Conservation (phyloP, 1,284 basidiomycete species). For the Cerioporus squamosus region DNA sequence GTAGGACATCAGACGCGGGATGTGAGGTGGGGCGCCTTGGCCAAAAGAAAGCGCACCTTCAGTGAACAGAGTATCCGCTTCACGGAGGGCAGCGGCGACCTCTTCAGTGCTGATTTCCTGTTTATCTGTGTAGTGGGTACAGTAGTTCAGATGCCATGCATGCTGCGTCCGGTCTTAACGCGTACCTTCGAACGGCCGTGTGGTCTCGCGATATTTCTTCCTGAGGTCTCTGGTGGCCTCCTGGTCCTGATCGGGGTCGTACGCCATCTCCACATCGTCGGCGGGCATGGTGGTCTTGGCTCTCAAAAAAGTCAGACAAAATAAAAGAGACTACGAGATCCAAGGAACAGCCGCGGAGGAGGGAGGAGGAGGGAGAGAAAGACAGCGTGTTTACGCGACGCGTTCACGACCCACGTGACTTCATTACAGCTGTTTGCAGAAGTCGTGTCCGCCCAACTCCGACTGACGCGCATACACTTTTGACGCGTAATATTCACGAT, state of each 20-base stretch:
- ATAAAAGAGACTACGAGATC: background rate
- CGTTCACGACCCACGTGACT: conserved; percentile 1
- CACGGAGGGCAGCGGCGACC: conserved; percentile 55
- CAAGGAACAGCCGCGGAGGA: background rate
- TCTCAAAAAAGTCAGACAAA: background rate
- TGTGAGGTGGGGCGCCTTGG: background rate
- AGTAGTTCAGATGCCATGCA: conserved; percentile 23
- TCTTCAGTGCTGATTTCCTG: conserved; percentile 61
- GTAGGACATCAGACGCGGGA: background rate
- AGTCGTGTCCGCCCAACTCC: too few species aligned
- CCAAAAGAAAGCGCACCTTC: conserved; percentile 47
- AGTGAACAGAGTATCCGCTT: conserved; percentile 63
- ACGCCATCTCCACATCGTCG: conserved; percentile 34
- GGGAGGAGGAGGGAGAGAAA: background rate
- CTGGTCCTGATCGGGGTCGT: conserved; percentile 81
- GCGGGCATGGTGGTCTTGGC: conserved; percentile 1
- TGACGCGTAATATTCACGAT: too few species aligned
- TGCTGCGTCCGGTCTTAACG: background rate
- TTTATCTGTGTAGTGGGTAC: conserved; percentile 17
- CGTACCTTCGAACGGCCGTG: conserved; percentile 62
- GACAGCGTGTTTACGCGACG: background rate
- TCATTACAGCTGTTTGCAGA: too few species aligned
- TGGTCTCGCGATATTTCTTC: conserved; percentile 69
- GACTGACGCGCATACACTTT: too few species aligned
- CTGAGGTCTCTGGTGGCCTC: conserved; percentile 75